These are phyloP conservation scores for Teunomyces panamensis DNA, from an alignment of 805 yeast genomes.

Conservation along the genomic window DNA sequence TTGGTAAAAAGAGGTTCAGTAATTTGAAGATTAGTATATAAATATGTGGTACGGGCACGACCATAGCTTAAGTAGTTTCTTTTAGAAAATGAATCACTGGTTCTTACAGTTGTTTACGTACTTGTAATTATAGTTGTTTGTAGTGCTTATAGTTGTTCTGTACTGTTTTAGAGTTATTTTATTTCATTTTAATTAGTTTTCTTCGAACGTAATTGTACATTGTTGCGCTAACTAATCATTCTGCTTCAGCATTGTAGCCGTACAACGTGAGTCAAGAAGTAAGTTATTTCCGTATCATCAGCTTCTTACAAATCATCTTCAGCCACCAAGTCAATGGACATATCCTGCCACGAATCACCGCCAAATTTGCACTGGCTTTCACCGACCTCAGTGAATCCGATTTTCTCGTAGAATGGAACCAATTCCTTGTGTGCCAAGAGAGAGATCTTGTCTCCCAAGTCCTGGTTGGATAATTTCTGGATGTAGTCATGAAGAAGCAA, in stretches of 20 bases:
- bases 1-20: not conserved
- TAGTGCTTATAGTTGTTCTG: no score
- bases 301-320: conserved; percentile 34
- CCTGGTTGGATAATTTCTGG: conserved; percentile 85
- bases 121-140: no score
- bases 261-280: not conserved
- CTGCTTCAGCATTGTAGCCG: not conserved
- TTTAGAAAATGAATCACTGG: no score
- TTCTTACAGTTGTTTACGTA: no score
- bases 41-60: not conserved
- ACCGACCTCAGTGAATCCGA: conserved; percentile 77
- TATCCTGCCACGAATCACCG: conserved; percentile 59
- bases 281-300: not conserved
- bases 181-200: no score
- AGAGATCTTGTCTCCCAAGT: conserved; percentile 73
- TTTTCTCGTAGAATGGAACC: conserved; percentile 72
- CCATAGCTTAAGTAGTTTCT: no score
- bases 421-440: conserved; percentile 69
- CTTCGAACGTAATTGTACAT: not conserved
- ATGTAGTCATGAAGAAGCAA: conserved; percentile 82
- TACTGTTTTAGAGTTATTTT: no score
- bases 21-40: not conserved
- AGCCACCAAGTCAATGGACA: conserved; percentile 45
- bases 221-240: not conserved
- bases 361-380: conserved; percentile 58